Base-by-base conservation (phyloP, 202 grass and related monocot genomes). In the Setaria viridis region DNA sequence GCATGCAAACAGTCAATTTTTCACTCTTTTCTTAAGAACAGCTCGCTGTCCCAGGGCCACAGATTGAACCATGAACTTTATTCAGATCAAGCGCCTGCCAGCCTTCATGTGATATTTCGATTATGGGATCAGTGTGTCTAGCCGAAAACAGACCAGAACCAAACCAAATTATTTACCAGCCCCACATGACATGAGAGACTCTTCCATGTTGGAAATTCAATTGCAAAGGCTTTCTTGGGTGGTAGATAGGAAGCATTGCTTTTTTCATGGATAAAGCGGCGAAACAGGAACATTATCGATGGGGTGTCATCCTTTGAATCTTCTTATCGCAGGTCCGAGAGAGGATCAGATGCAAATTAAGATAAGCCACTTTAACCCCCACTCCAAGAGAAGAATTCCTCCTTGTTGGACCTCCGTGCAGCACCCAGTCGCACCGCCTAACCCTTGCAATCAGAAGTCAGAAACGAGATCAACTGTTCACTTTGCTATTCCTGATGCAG, bases 301-400 rank as follows among this genome's bases (percentile, higher is more conserved):
- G 29, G 71, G 47, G 70, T 70, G 76, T 84, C 55, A 71, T 74
- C 62, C 60, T 80, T 45, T 37, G 29, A 80, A 80, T 76, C 80
- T 29, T 4, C 30, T 74, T 55, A 76, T 75, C 51, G 35, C 80
- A 80, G 21, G 64, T 62, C 10, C 33, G 1, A 71, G 37, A 84
- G 20, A 85, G 66, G 89, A 91, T 88, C 81, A 6, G 85, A 91
- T 91, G 85, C 89, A 72, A 32, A 19, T 64, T 81, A 87, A 5
- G 37, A 88, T 76, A 85, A 87, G 56, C 89, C 32, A 73, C 85
- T 91, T 82, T 77, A 45, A 91, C 62, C 81, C 71, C 85, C 63
- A 74, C 78, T 41, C 35, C 19, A 79, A 76, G 47, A 34, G 55
- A 84, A 80, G 76, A 79, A 55, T 76, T 65, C 9, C 64, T 46